These are phyloP conservation scores for Panaeolus papilionaceus DNA, from an alignment of 768 basidiomycete species.

Conservation along the genomic window DNA sequence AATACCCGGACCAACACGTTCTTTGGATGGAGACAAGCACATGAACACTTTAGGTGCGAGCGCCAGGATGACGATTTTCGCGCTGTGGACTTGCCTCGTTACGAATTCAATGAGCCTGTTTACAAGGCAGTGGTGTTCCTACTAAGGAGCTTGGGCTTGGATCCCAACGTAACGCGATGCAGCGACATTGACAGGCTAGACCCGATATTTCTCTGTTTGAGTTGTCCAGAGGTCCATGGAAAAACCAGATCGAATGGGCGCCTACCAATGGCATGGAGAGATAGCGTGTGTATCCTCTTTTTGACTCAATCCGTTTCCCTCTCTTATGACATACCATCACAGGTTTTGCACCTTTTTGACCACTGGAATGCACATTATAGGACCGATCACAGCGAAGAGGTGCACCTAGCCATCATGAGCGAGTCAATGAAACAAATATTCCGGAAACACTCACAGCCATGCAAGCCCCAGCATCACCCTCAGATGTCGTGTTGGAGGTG, in stretches of 20 bases:
- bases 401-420: neutral
- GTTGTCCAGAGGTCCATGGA: neutral
- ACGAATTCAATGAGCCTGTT: neutral
- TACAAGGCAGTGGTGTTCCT: neutral
- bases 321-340: neutral
- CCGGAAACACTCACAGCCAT: neutral
- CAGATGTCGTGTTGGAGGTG: neutral
- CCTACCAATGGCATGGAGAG: neutral
- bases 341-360: neutral
- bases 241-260: neutral
- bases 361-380: neutral
- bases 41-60: neutral
- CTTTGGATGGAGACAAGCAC: slow-evolving; percentile 3
- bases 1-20: neutral
- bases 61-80: neutral
- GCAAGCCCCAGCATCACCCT: neutral
- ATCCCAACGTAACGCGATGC: neutral
- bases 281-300: neutral
- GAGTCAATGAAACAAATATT: neutral
- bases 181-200: neutral
- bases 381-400: neutral
- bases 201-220: neutral
- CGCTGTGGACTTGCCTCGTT: too few relatives aligned
- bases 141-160: neutral
- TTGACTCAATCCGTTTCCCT: neutral